Evolutionary conservation across 2,329 filamentous ascomycete species (phyloP), one percentile per base, ranked within the genome.

Genomic region (Aspergillus unguis): DNA sequence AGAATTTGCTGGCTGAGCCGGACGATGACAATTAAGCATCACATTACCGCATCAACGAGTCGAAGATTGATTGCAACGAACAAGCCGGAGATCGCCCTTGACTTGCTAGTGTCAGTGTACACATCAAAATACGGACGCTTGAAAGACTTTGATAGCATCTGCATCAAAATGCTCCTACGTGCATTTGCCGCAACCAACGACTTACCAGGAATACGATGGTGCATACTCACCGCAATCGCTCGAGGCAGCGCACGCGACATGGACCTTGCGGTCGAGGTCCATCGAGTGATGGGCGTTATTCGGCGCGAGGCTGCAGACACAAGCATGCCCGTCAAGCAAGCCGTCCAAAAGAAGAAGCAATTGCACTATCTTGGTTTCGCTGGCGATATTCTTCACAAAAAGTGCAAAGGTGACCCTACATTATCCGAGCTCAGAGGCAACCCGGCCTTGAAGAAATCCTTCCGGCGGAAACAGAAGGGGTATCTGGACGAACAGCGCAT

Each of bases 151-250:
- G 65, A 72, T 44, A 66, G 65, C n/a, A 62, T 69, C 6, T 68
- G 64, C 44, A 62, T 74, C 58, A 71, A 72, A 52, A 65, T 73
- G 56, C 62, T 74, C 41, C 38, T 71, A 11, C 70, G 71, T 23
- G 68, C 65, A 6, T 73, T 68, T 40, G 62, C 66, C 1, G 50
- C 51, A 2, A 48, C 55, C 4, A 59, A 62, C 4, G 65, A 71
- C 31, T 48, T 69, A 6, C 60, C 63, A n/a, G 72, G 72, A 2
- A 56, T 73, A 2, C 70, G 71, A 44, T 75, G 72, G 72, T 72
- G 70, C 44, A 63, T 74, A 37, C 47, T 73, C 47, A 69, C 70
- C 2, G 68, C 62, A n/a, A 58, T 74, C 26, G 61, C 66, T 28
- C 67, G 71, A 28, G 54, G 58, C 2, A 69, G 66, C 31, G 63